Evolutionary conservation across 2,329 filamentous ascomycete genomes (phyloP).

Genomic region (Calonectria pseudoturangicola): DNA sequence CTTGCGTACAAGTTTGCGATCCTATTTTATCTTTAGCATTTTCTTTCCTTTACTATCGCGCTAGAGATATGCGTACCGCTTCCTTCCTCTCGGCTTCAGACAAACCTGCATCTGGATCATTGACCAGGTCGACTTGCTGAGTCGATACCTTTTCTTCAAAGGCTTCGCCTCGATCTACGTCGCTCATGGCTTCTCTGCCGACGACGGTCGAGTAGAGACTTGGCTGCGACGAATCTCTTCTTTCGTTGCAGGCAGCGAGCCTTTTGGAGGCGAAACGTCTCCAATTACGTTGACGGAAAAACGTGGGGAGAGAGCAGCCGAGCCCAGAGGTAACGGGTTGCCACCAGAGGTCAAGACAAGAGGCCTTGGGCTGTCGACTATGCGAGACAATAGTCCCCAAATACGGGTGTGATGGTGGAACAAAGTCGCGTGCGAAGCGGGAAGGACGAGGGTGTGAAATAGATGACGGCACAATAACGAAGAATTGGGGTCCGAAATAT

Average conservation of each 20-base stretch:
- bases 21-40: constrained; percentile 63
- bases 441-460: constrained; percentile 36
- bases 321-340: constrained; percentile 42
- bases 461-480: constrained; percentile 13
- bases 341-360: constrained; percentile 42
- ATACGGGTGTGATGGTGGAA: constrained; percentile 53
- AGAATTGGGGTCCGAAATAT: not conserved
- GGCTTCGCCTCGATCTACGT: constrained; percentile 56
- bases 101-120: constrained; percentile 75
- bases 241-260: constrained; percentile 22
- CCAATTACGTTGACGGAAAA: constrained; percentile 36
- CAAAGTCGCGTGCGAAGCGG: constrained; percentile 49
- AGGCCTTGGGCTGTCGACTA: constrained; percentile 28
- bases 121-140: constrained; percentile 54
- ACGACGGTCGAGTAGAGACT: not conserved
- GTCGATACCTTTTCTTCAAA: constrained; percentile 56
- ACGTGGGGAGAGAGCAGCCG: constrained; percentile 53
- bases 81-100: constrained; percentile 77
- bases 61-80: constrained; percentile 69
- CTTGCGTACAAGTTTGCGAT: constrained; percentile 77
- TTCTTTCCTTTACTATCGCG: not conserved
- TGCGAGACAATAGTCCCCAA: constrained; percentile 50
- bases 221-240: constrained; percentile 1
- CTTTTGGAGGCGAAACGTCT: constrained; percentile 10
- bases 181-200: constrained; percentile 55